A percentile compares a stretch with the other conserved stretches of the same genome.
Conservation (phyloP, 768 basidiomycete genomes). For the Lactifluus rugatus region DNA sequence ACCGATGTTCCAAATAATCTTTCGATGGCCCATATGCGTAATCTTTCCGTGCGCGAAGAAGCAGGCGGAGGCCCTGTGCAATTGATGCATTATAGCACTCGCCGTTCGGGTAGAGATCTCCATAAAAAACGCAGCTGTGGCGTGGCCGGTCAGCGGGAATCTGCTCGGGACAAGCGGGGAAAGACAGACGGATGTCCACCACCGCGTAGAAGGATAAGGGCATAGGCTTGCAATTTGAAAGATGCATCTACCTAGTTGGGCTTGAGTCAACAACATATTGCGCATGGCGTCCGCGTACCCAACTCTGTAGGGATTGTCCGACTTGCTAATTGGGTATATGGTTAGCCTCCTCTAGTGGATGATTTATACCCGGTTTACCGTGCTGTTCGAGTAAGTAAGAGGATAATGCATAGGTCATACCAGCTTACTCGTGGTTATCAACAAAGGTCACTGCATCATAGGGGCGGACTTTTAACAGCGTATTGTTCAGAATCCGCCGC, state of each 20-base stretch:
- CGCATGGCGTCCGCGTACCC: constrained; percentile 39
- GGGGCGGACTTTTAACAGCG: constrained; percentile 59
- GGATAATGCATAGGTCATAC: neutral
- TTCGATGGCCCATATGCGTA: constrained; percentile 56
- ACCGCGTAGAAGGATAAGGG: constrained; percentile 62
- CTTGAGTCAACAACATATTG: neutral
- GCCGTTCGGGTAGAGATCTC: constrained; percentile 64
- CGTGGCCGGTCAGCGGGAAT: neutral
- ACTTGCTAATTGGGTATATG: constrained; percentile 34
- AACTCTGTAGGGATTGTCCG: constrained; percentile 74
- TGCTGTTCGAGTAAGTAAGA: constrained; percentile 32
- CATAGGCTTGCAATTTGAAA: constrained; percentile 79
- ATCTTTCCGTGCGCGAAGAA: constrained; percentile 53
- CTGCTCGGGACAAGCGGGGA: neutral
- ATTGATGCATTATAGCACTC: constrained; percentile 53
- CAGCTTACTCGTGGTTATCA: constrained; percentile 77
- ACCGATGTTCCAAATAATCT: constrained; percentile 49
- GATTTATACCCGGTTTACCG: constrained; percentile 34
- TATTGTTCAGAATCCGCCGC: constrained; percentile 57
- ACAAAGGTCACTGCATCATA: constrained; percentile 84
- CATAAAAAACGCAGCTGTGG: constrained; percentile 76
- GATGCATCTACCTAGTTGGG: constrained; percentile 45
- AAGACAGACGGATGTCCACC: constrained; percentile 62
- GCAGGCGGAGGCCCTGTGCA: constrained; percentile 39
- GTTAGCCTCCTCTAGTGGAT: neutral